A percentile compares a stretch with the other conserved stretches of the same genome.
Conservation (phyloP, 139 green algal genomes). For the Chlorella sp. region DNA sequence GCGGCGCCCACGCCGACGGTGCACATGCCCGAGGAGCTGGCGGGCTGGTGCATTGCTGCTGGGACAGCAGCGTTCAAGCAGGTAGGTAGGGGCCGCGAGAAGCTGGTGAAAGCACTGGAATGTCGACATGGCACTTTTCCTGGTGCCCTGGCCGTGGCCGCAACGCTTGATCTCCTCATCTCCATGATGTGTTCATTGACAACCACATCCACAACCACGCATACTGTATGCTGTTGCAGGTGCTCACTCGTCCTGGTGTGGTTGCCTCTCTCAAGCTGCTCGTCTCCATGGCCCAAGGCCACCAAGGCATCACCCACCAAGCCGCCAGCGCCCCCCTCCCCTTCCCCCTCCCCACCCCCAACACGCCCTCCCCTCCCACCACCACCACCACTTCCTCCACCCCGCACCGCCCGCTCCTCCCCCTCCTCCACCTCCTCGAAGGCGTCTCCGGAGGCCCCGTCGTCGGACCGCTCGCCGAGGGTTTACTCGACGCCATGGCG, state of each 20-base stretch:
- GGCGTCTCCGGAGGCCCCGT: constrained; percentile 20
- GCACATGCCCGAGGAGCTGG: not conserved
- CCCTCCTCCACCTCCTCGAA: constrained; percentile 54
- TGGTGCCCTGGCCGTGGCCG: too few relatives aligned
- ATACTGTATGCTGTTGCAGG: too few relatives aligned
- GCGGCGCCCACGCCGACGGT: not conserved
- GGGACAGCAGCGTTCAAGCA: constrained; percentile 12
- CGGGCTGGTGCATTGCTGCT: constrained; percentile 3
- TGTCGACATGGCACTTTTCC: too few relatives aligned
- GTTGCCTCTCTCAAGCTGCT: constrained; percentile 36
- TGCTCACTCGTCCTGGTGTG: constrained; percentile 32
- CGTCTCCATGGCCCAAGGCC: constrained; percentile 23
- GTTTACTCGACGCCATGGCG: constrained; percentile 38
- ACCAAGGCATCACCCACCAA: constrained; percentile 15
- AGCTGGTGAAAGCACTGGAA: too few relatives aligned
- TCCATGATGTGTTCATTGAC: too few relatives aligned
- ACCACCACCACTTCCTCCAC: constrained; percentile 29
- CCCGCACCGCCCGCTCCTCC: constrained; percentile 26
- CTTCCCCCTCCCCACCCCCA: not conserved
- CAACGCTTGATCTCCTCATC: too few relatives aligned
- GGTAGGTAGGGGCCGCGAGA: too few relatives aligned
- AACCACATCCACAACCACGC: too few relatives aligned
- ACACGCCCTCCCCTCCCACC: constrained; percentile 32
- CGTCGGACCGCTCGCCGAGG: constrained; percentile 43
- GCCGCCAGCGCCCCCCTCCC: not conserved